Percentiles rank a stretch among this genome's conserved stretches.
Evolutionary conservation across 768 basidiomycete species (phyloP).

Genomic region (Collybia sp.): DNA sequence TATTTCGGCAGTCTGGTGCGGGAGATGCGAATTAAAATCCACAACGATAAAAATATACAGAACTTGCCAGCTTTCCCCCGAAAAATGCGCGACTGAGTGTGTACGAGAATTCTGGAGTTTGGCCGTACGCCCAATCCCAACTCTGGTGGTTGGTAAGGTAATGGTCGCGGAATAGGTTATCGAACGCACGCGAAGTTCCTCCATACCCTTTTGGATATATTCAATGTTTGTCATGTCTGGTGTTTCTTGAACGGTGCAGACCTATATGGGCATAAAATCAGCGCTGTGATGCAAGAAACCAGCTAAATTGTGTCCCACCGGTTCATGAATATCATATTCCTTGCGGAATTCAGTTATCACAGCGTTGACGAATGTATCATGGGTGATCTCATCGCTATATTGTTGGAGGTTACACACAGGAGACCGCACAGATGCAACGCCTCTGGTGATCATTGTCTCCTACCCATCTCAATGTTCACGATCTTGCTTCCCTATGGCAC

Average conservation of each 20-base stretch:
- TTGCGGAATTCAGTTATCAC: constrained; percentile 64
- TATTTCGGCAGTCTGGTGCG: constrained; percentile 39
- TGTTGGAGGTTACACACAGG: constrained; percentile 82
- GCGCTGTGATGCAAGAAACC: neutral
- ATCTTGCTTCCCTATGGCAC: neutral
- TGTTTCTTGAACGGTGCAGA: constrained; percentile 39
- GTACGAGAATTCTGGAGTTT: constrained; percentile 91
- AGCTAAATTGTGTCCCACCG: constrained; percentile 14
- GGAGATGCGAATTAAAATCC: neutral
- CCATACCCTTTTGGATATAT: constrained; percentile 65
- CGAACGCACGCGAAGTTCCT: constrained; percentile 62
- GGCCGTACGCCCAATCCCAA: constrained; percentile 93
- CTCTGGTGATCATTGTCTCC: constrained; percentile 79
- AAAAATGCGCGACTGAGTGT: constrained; percentile 35
- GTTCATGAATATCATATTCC: constrained; percentile 40
- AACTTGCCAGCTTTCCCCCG: constrained; percentile 48
- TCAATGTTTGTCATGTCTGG: constrained; percentile 38
- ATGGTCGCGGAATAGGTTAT: neutral
- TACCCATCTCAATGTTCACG: constrained; percentile 19
- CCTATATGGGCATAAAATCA: constrained; percentile 18
- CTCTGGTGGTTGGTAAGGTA: constrained; percentile 39
- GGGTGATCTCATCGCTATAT: constrained; percentile 45
- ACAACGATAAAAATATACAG: constrained; percentile 1
- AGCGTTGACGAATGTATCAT: constrained; percentile 67
- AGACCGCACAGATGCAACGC: constrained; percentile 88